Base-by-base conservation (phyloP, 129 eudicot species). In the Tagetes erecta region DNA sequence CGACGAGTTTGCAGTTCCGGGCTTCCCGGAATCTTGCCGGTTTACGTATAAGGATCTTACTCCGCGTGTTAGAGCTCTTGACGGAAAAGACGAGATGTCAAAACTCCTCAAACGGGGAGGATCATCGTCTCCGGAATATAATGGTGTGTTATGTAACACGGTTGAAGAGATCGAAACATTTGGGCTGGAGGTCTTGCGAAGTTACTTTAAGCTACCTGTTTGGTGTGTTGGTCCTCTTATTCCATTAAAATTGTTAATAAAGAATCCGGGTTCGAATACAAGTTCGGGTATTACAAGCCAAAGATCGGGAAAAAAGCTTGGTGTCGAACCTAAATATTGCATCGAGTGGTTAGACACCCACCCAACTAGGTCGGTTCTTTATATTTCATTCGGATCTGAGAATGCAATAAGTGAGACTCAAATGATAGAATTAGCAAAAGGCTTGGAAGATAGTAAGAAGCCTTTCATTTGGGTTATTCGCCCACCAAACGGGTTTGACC, bases 181-280 rank as follows among this genome's bases (percentile, higher is more conserved):
- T 1, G 96, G 98, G 2, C 30, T 84, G 27, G 46, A 84, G 30
- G 74, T 76, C 31, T 69, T 92, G 4, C 66, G 78, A 50, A 80
- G 78, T 0, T 75, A 55, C 68, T 5, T 75, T 2, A 89, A 85
- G 40, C 76, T 80, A 51, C 96, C 96, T 36, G 81, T 92, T 70
- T 89, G 94, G 91, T 78, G 87, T 60, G 72, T 85, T 7, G 97
- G 97, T 1, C 96, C 96, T n/a, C 84, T 89, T 11, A 64, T 92
- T 45, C 92, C 97, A 12, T 69, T 63, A 41, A 50, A 20, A n/a
- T 84, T 86, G 92, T 52, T 83, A 11, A 35, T 44, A 38, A 60
- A 20, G 46, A 39, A 78, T 4, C 33, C 31, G 3, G 49, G 40
- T 58, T 55, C 60, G 60, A 34, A 6, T 53, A 1, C 57, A 9